Evolutionary conservation across 345 rosid genomes (phyloP).

Genomic region (Bruguiera sexangula): DNA sequence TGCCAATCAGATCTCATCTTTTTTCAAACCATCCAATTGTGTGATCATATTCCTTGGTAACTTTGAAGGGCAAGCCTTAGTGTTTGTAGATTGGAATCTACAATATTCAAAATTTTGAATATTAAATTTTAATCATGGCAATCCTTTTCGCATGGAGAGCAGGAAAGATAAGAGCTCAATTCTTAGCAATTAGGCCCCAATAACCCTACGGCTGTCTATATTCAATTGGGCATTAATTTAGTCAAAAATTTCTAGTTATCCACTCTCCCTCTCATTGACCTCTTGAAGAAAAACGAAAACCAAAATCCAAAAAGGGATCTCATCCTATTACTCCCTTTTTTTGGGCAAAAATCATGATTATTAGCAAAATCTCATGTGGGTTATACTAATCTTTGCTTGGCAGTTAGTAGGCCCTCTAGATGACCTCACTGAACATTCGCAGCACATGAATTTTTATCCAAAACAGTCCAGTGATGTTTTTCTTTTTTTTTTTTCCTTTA

Average conservation of each 20-base stretch:
- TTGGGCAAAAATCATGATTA: not conserved
- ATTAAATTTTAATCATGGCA: no score
- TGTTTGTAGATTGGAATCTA: no score
- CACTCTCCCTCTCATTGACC: not conserved
- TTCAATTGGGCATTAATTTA: no score
- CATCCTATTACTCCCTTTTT: no score
- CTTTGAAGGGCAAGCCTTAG: not conserved
- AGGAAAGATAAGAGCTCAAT: no score
- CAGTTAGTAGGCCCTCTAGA: conserved; percentile 9
- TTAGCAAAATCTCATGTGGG: conserved; percentile 4
- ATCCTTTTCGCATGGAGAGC: no score
- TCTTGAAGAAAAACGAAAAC: not conserved
- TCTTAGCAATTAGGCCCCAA: no score
- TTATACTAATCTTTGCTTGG: not conserved
- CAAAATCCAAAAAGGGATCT: no score
- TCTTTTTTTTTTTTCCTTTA: no score
- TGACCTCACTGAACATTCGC: conserved; percentile 1
- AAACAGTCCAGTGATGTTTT: not conserved
- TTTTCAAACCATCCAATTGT: conserved; percentile 20
- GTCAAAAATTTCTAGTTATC: no score
- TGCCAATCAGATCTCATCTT: conserved; percentile 5
- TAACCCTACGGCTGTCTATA: no score
- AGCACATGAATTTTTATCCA: conserved; percentile 16
- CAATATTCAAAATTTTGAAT: no score
- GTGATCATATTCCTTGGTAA: not conserved